Percentiles rank a stretch among this genome's conserved stretches.
phyloP scores from a whole-genome alignment of 805 yeast genomes.

The Nadsonia fulvescens region DNA sequence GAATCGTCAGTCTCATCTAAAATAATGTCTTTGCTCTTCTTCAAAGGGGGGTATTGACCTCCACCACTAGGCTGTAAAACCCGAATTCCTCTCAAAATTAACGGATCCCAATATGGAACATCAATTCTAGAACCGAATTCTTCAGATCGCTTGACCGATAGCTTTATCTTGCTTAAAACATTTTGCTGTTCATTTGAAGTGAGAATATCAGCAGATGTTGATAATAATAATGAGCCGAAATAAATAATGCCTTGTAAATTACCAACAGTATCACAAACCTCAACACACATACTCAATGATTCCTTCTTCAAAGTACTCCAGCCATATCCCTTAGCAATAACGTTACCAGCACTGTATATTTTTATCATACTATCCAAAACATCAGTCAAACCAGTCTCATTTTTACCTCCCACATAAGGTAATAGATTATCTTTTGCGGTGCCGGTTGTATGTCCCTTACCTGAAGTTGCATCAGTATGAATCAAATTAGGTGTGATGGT shows the following conservation, averaged over 20 bases:
- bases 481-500: constrained; percentile 3
- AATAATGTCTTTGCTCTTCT: constrained; percentile 1
- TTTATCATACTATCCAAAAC: constrained; percentile 32
- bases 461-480: too few species aligned
- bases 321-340: constrained; percentile 19
- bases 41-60: constrained; percentile 5
- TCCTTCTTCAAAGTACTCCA: constrained; percentile 46
- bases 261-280: constrained; percentile 32
- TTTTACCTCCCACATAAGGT: too few species aligned
- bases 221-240: constrained; percentile 35
- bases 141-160: constrained; percentile 18
- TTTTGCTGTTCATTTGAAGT: constrained; percentile 38
- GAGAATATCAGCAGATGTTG: constrained; percentile 36
- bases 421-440: too few species aligned
- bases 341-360: constrained; percentile 34
- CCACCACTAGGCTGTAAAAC: constrained; percentile 8
- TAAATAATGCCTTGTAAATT: constrained; percentile 27
- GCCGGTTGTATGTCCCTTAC: too few species aligned
- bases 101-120: constrained; percentile 54
- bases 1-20: constrained; percentile 1
- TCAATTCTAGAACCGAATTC: constrained; percentile 8
- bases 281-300: constrained; percentile 32
- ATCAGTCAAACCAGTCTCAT: constrained; percentile 20
- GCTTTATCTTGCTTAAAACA: constrained; percentile 19
- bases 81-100: constrained; percentile 33